Conservation (phyloP, 2,329 filamentous ascomycete genomes). For the Talaromyces funiculosus region DNA sequence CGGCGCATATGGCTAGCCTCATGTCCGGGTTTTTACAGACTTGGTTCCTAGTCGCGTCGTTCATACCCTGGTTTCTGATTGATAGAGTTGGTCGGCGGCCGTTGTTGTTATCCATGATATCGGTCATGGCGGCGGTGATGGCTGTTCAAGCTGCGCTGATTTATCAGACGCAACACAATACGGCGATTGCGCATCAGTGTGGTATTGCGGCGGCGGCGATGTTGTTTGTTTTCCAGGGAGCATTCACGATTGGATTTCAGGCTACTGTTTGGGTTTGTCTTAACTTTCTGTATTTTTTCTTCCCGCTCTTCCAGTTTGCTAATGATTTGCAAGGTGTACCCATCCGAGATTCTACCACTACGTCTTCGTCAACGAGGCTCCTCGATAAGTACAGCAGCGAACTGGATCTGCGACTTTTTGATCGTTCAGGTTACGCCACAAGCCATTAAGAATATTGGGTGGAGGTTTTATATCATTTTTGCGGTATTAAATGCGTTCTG, state of each 20-base stretch:
- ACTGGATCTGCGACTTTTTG: constrained; percentile 20
- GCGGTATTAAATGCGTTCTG: constrained; percentile 17
- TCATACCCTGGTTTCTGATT: constrained; percentile 35
- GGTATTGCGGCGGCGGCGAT: constrained; percentile 40
- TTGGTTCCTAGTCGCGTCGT: constrained; percentile 40
- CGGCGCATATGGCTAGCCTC: constrained; percentile 34
- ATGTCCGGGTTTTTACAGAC: constrained; percentile 44
- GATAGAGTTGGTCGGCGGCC: constrained; percentile 33
- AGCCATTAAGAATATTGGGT: constrained; percentile 26
- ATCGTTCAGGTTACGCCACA: constrained; percentile 17
- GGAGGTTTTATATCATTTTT: constrained; percentile 28
- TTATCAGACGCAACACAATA: constrained; percentile 36
- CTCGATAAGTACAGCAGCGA: constrained; percentile 15
- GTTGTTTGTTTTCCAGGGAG: constrained; percentile 39
- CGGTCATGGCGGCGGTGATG: constrained; percentile 40
- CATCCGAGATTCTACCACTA: constrained; percentile 19
- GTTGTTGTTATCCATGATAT: constrained; percentile 33
- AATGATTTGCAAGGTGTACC: too few species aligned
- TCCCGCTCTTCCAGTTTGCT: too few species aligned
- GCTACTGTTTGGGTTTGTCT: constrained; percentile 36
- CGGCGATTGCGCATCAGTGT: constrained; percentile 25
- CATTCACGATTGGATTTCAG: constrained; percentile 39
- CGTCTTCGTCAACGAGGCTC: constrained; percentile 17
- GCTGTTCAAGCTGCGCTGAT: constrained; percentile 38
- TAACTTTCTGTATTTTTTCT: too few species aligned